A percentile compares a stretch with the other conserved stretches of the same genome.
These are phyloP conservation scores for Arthonia radiata DNA, from an alignment of 495 filamentous ascomycete genomes.

Conservation along the genomic window DNA sequence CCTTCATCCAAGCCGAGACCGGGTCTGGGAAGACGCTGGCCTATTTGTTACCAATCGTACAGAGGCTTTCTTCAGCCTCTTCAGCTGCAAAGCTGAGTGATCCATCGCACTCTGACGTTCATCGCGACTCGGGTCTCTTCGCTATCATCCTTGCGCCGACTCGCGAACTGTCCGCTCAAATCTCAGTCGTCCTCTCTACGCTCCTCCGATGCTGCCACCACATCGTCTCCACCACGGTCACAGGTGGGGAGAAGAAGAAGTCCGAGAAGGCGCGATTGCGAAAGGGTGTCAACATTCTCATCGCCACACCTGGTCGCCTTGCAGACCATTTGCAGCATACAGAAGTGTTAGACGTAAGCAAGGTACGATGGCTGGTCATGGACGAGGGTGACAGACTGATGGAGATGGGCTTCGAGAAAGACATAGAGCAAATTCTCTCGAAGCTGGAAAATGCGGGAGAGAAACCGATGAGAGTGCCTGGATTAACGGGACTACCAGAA, in stretches of 20 bases:
- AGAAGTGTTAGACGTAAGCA: constrained; percentile 62
- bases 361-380: constrained; percentile 75
- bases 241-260: constrained; percentile 92
- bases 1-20: constrained; percentile 90
- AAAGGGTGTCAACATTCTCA: constrained; percentile 83
- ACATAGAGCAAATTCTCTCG: constrained; percentile 53
- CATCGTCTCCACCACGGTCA: constrained; percentile 79
- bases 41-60: constrained; percentile 74
- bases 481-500: constrained; percentile 47
- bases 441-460: constrained; percentile 36
- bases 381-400: constrained; percentile 92
- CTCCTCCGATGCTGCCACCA: constrained; percentile 62
- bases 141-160: constrained; percentile 82
- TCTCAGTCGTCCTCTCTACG: constrained; percentile 56
- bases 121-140: constrained; percentile 70
- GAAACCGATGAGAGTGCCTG: no score
- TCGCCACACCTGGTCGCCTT: constrained; percentile 78
- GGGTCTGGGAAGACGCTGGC: constrained; percentile 93
- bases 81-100: constrained; percentile 11
- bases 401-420: constrained; percentile 91
- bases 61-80: constrained; percentile 36
- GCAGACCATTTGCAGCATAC: constrained; percentile 84
- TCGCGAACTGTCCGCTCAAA: constrained; percentile 81
- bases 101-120: constrained; percentile 20
- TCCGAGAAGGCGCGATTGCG: constrained; percentile 80